Conservation (phyloP, 495 filamentous ascomycete genomes). For the Tuber indicum region DNA sequence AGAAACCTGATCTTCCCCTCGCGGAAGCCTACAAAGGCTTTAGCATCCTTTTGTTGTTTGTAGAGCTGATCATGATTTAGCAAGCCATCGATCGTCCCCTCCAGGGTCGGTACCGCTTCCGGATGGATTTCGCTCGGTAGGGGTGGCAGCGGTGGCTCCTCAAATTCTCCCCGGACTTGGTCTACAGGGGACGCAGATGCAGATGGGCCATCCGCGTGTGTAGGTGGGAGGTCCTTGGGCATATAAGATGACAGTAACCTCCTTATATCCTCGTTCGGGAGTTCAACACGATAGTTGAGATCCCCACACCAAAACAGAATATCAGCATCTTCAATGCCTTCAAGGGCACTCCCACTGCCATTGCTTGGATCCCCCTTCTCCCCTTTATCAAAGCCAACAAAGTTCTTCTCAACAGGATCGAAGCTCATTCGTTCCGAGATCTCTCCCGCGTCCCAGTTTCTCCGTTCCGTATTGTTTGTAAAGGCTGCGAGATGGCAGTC, state of each 20-base stretch:
- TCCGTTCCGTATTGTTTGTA: constrained; percentile 66
- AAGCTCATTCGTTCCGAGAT: constrained; percentile 68
- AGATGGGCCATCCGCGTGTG: constrained; percentile 26
- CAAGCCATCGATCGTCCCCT: constrained; percentile 77
- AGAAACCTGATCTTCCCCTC: constrained; percentile 85
- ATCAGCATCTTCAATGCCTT: constrained; percentile 81
- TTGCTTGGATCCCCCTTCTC: constrained; percentile 34
- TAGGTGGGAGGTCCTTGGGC: constrained; percentile 38
- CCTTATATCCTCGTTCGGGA: constrained; percentile 85
- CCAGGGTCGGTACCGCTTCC: constrained; percentile 52
- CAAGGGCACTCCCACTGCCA: constrained; percentile 33
- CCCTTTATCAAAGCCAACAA: constrained; percentile 49
- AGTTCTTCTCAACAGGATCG: constrained; percentile 57
- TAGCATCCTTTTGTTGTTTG: constrained; percentile 62
- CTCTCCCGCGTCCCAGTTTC: constrained; percentile 85
- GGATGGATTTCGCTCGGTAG: constrained; percentile 27
- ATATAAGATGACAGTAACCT: constrained; percentile 54
- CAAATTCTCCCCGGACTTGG: constrained; percentile 9
- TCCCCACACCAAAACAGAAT: constrained; percentile 96
- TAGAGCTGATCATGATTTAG: constrained; percentile 85
- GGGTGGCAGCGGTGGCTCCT: constrained; percentile 15
- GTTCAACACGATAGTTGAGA: constrained; percentile 87
- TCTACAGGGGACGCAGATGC: constrained; percentile 17
- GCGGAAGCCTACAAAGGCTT: constrained; percentile 82
- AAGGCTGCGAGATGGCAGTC: constrained; percentile 89